These are phyloP conservation scores for Diplocarpon rosae DNA, from an alignment of 2,329 filamentous ascomycete genomes.

Conservation along the genomic window DNA sequence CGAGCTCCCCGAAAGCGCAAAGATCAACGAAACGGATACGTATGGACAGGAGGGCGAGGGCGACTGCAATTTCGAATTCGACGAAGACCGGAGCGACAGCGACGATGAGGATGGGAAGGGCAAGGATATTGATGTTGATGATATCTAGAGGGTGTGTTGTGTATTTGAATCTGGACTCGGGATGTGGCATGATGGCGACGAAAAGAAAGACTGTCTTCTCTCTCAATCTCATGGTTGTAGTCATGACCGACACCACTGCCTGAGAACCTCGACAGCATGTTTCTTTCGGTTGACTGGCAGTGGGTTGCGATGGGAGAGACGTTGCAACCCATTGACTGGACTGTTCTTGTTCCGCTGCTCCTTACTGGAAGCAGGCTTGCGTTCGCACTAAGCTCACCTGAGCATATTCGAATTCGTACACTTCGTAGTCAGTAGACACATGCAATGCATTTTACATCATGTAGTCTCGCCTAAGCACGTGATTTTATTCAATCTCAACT, in stretches of 20 bases:
- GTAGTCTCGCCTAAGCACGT: conserved; percentile 1
- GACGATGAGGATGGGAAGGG: conserved; percentile 44
- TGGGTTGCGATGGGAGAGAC: conserved; percentile 39
- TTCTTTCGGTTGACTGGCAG: conserved; percentile 20
- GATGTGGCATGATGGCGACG: conserved; percentile 8
- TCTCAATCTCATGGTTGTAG: conserved; percentile 36
- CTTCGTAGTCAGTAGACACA: conserved; percentile 18
- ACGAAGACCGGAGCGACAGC: conserved; percentile 67
- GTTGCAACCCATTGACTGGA: conserved; percentile 26
- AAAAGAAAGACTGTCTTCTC: conserved; percentile 52
- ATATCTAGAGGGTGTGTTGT: conserved; percentile 56
- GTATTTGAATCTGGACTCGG: not conserved
- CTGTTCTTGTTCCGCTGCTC: conserved; percentile 12
- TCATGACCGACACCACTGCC: conserved; percentile 18
- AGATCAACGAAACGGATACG: conserved; percentile 99
- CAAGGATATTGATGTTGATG: conserved; percentile 89
- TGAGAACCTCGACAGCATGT: conserved; percentile 29
- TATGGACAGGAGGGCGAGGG: conserved; percentile 86
- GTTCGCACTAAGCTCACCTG: not conserved
- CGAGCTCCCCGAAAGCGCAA: conserved; percentile 91
- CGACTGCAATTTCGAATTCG: conserved; percentile 97
- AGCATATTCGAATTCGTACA: conserved; percentile 4
- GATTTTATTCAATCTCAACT: conserved; percentile 13
- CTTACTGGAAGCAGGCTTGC: not conserved
- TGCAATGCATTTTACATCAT: conserved; percentile 9